Evolutionary conservation across 495 filamentous ascomycete genomes (phyloP).

Genomic region (Penicillium parvum): DNA sequence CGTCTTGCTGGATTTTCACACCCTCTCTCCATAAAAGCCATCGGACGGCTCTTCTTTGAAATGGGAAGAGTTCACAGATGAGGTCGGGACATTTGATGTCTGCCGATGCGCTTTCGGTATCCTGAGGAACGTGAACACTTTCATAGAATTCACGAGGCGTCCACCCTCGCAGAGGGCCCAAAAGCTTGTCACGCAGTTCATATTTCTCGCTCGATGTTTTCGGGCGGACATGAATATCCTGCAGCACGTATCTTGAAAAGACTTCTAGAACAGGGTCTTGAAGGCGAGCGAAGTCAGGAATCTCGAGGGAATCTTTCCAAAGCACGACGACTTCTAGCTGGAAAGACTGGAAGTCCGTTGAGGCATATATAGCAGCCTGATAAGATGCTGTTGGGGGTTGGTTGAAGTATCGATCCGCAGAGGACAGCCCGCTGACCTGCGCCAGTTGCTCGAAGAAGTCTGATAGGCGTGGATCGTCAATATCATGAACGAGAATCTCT

Average conservation of each 20-base stretch:
- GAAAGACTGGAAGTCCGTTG: constrained; percentile 15
- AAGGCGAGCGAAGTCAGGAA: constrained; percentile 18
- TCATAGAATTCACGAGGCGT: constrained; percentile 61
- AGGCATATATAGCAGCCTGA: constrained; percentile 25
- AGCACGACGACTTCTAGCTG: constrained; percentile 28
- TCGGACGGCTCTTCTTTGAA: constrained; percentile 64
- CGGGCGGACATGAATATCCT: constrained; percentile 10
- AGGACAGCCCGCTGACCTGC: constrained; percentile 15
- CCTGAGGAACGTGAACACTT: constrained; percentile 55
- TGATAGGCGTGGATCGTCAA: constrained; percentile 13
- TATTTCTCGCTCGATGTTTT: not conserved
- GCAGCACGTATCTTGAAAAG: constrained; percentile 31
- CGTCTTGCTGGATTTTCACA: constrained; percentile 32
- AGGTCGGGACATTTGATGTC: constrained; percentile 39
- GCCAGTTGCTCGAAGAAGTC: constrained; percentile 21
- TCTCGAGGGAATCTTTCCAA: constrained; percentile 40
- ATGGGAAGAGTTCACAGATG: constrained; percentile 59
- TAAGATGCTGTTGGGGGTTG: constrained; percentile 28
- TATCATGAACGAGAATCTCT: constrained; percentile 16
- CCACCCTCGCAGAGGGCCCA: constrained; percentile 28
- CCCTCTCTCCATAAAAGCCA: constrained; percentile 66
- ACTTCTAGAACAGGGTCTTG: constrained; percentile 16
- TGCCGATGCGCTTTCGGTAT: constrained; percentile 31
- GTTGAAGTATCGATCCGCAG: constrained; percentile 24
- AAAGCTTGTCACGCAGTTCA: constrained; percentile 11